Evolutionary conservation across 257 asterid species (phyloP).

Genomic region (Solanum piurae): DNA sequence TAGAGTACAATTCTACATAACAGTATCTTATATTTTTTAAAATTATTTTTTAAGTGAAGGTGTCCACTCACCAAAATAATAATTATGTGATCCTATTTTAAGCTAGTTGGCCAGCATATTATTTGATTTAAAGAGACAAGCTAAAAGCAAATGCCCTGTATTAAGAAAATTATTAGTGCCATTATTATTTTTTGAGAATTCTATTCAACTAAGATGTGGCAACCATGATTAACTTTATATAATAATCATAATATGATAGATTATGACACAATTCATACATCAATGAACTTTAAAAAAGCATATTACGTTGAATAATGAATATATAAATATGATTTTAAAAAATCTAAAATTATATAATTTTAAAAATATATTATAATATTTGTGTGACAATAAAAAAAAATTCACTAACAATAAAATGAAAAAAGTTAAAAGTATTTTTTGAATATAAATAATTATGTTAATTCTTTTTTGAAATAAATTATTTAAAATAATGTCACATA

Average conservation of each 20-base stretch:
- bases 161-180: background rate
- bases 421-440: background rate
- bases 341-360: background rate
- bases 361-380: background rate
- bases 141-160: background rate
- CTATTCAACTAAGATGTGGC: background rate
- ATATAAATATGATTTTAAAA: background rate
- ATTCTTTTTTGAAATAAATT: no score
- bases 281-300: background rate
- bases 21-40: background rate
- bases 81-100: background rate
- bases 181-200: background rate
- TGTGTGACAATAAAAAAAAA: accelerated
- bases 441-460: no score
- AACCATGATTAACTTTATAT: background rate
- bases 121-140: background rate
- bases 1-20: background rate
- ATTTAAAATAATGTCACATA: background rate
- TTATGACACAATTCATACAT: background rate
- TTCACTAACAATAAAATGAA: background rate
- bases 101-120: background rate
- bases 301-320: no score
- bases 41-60: background rate
- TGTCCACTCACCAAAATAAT: background rate
- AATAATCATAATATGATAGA: background rate